These are phyloP conservation scores for Tolypocladium paradoxum DNA, from an alignment of 2,329 filamentous ascomycete species.

Conservation along the genomic window DNA sequence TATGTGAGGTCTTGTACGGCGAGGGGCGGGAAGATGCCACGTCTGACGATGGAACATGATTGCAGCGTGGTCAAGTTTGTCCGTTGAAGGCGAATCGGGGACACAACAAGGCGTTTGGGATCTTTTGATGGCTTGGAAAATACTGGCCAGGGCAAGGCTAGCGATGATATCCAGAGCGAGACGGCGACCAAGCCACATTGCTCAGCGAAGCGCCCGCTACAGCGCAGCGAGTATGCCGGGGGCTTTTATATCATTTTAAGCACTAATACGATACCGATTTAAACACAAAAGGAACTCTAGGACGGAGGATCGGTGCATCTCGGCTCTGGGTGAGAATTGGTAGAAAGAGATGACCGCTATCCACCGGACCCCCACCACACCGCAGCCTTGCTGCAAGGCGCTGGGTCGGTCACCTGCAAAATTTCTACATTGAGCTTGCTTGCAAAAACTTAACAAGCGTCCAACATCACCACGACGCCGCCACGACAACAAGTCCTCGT, in stretches of 20 bases:
- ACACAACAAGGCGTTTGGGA: neutral
- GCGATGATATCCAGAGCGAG: neutral
- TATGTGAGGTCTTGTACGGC: conserved; percentile 90
- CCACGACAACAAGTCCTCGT: neutral
- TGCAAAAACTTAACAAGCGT: neutral
- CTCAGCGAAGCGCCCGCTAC: neutral
- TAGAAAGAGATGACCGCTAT: neutral
- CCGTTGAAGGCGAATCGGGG: neutral
- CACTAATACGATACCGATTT: neutral
- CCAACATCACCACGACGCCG: neutral
- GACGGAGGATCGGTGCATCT: neutral
- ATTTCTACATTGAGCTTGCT: conserved; percentile 3
- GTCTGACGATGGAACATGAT: conserved; percentile 8
- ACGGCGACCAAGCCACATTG: neutral
- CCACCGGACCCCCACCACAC: conserved; percentile 3
- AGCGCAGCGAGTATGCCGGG: no score
- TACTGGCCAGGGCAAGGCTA: neutral
- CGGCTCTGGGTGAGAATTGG: neutral
- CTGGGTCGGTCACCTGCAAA: conserved; percentile 7
- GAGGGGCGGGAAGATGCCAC: conserved; percentile 28
- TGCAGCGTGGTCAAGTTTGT: neutral
- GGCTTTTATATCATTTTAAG: neutral
- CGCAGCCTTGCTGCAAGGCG: conserved; percentile 12
- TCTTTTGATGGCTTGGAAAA: neutral
- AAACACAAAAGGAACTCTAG: no score